Evolutionary conservation across 257 asterid genomes (phyloP), one percentile per base, ranked within the genome.

Genomic region (Thymus quinquecostatus): DNA sequence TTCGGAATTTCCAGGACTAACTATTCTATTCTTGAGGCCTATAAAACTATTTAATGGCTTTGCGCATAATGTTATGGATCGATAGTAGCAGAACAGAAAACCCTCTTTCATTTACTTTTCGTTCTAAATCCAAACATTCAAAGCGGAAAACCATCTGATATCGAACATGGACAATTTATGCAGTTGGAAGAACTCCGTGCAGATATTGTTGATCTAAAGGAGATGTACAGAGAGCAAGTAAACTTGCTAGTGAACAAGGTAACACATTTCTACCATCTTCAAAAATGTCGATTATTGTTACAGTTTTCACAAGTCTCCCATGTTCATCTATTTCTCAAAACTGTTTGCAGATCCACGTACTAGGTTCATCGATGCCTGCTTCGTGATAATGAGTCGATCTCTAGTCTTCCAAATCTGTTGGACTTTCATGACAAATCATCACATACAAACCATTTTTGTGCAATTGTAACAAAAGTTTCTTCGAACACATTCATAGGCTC

Each of bases 151-250:
- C 6, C 6, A 62, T 64, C 77, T 78, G 72, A 70, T 36, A 27
- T 30, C 51, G 34, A 30, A 56, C 21, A 33, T 58, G 71, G 74
- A 47, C 58, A 61, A 11, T 60, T 74, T 47, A 66, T 85, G 75
- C 67, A 95, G 99, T 75, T 95, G 93, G 99, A 92, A 81, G 99
- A 91, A 77, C 96, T 95, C 29, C 93, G 99, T 40, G 97, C 95
- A 1, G 99, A 95, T 82, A 92, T 95, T 56, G 82, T 82, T 14
- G 99, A 95, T 81, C 81, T 95, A 76, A 92, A 95, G 86, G 97
- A 92, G 84, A 95, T 95, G 99, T 95, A 95, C 79, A 86, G 95
- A 78, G 98, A 95, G 81, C 99, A 95, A 95, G 98, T 95, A 57
- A 89, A 92, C 87, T 68, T 91, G 77, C 99, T 95, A 33, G 98